Evolutionary conservation across 1,284 basidiomycete genomes (phyloP), one percentile per base, ranked within the genome.

Genomic region (Ustilago trichophora): DNA sequence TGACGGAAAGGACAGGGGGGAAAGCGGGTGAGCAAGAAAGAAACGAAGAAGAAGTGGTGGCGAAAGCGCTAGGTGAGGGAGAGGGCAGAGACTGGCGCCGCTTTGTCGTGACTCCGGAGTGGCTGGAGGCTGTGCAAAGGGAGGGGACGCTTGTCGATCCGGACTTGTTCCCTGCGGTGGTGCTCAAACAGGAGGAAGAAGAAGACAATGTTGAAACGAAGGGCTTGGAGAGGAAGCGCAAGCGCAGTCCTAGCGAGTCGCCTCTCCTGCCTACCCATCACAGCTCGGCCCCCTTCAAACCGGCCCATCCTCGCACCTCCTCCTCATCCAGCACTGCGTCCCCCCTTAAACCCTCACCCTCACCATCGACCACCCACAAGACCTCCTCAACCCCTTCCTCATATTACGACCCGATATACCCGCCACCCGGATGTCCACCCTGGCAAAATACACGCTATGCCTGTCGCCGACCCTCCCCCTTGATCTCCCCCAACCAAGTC

Each of bases 391-490:
- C 27, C 2, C 16, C 45, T 16, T 6, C 29, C 8, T 19, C 27
- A 25, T 50, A 48, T 46, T 64, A 56, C 40, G 44, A 32, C n/a
- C 43, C 55, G 4, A 27, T 51, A 43, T 27, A 26, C 18, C 55
- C 46, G 13, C 42, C 62, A 1, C 12, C 49, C 32, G 3, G 6
- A 29, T 46, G 38, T 19, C 68, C 63, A 0, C 59, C 33, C 1
- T 75, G 63, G 57, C 27, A 44, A 31, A 76, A 76, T 36, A 62
- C 63, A 0, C 49, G 64, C 4, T 76, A 51, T 49, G 69, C 74
- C 8, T 76, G 73, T 48, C 47, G 63, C 16, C 58, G 76, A 15
- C 76, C 76, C 6, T 69, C 74, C 3, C 76, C 76, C 4, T 58
- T 77, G n/a, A 11, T 60, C 44, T 69, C 44, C 19, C 41, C 47